phyloP scores from a whole-genome alignment of 1,284 basidiomycete genomes.

The Cutaneotrichosporon mucoides region DNA sequence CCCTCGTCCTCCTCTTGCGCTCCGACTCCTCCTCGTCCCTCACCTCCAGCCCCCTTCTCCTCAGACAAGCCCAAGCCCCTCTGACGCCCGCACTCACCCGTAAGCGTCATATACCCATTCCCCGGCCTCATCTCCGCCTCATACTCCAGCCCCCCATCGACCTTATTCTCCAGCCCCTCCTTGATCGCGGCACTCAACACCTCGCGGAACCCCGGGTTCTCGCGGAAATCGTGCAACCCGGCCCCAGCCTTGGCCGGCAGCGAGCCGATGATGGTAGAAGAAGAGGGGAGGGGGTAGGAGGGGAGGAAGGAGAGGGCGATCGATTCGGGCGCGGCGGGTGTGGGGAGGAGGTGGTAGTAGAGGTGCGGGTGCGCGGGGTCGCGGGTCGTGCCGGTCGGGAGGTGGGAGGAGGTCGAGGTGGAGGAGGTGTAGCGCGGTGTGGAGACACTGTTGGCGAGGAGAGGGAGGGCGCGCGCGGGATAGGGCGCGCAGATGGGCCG shows the following conservation, averaged over 20 bases:
- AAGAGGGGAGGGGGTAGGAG: slow-evolving; percentile 15
- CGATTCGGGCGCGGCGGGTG: neutral
- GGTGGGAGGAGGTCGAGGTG: neutral
- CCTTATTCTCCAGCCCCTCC: slow-evolving; percentile 21
- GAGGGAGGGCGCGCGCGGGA: no score
- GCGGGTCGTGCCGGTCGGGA: slow-evolving; percentile 1
- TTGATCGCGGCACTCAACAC: slow-evolving; percentile 30
- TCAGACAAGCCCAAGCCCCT: no score
- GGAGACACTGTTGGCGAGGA: no score
- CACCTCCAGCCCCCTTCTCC: no score
- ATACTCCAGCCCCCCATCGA: slow-evolving; percentile 28
- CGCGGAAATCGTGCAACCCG: slow-evolving; percentile 35
- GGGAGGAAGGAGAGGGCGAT: slow-evolving; percentile 38
- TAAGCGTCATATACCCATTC: slow-evolving; percentile 48
- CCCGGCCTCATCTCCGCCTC: slow-evolving; percentile 42
- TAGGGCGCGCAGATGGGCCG: no score
- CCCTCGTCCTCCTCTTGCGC: no score
- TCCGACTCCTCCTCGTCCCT: no score
- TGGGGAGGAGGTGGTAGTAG: slow-evolving; percentile 32
- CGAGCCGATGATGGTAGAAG: slow-evolving; percentile 30
- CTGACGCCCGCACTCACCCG: slow-evolving; percentile 27
- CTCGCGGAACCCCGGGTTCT: slow-evolving; percentile 34
- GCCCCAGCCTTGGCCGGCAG: slow-evolving; percentile 30
- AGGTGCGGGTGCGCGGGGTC: slow-evolving; percentile 42
- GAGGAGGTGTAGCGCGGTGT: no score